Evolutionary conservation across 352 stramenopile species (phyloP), one percentile per base, ranked within the genome.

Genomic region (Phytophthora rubi): DNA sequence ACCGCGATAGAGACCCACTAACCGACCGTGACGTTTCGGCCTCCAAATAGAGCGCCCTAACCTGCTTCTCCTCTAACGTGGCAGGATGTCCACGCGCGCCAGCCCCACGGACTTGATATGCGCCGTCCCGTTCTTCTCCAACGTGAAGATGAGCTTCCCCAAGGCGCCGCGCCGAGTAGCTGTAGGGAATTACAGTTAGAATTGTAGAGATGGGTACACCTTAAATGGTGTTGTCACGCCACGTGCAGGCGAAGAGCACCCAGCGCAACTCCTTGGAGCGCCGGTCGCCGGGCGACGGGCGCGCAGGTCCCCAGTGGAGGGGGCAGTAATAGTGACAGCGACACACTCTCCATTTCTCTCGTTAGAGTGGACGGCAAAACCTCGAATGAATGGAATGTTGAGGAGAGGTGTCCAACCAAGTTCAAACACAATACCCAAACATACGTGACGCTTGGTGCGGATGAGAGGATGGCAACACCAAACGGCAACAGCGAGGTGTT

Each of bases 111-210:
- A 90, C 80, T 95, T 95, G 75, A 94, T 60, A 73, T 93, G 85
- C 30, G 88, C 86, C 7, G 72, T 77, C 4, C 65, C 47, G 55
- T 81, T 75, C 21, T 80, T 79, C 60, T 91, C 82, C 21, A 95
- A 58, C 26, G 86, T 94, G 68, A 95, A 95, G 45, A 95, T 83
- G 68, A 95, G 73, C 45, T 95, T 95, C 53, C 86, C 88, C 35
- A 94, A 73, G 39, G 76, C 77, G 37, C 88, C 88, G 60, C 88
- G 88, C 39, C 79, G 74, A 28, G 68, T 71, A 23, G 80, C 80
- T 88, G 18, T 16, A 42, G 35, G 9, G 35, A 16, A 6, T 42
- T 16, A 10, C 5, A 5, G 10, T 42, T 16, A 42, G 33, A 35
- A 23, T 18, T 35, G 18, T 21, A 42, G 30, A 55, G 37, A 64